Evolutionary conservation across 257 asterid species (phyloP).

Genomic region (Jacaranda copaia): DNA sequence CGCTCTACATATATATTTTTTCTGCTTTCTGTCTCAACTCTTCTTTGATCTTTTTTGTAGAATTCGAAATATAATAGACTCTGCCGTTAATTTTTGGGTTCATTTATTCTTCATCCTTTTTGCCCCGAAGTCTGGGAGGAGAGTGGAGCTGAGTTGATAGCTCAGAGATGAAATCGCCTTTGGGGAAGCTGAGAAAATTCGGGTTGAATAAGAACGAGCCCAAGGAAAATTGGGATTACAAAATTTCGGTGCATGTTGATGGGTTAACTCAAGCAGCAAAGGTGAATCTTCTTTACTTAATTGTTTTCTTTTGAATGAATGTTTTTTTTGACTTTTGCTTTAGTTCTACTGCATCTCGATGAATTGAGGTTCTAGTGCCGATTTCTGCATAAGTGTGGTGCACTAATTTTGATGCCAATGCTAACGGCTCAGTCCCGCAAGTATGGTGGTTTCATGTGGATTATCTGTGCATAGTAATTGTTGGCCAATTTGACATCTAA

Average conservation of each 20-base stretch:
- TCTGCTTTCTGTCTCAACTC: not conserved
- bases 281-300: conserved; percentile 45
- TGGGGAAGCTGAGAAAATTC: conserved; percentile 52
- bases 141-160: conserved; percentile 34
- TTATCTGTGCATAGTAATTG: conserved; percentile 5
- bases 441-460: conserved; percentile 13
- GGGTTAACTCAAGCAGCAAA: conserved; percentile 64
- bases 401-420: conserved; percentile 37
- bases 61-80: conserved; percentile 31
- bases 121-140: conserved; percentile 16
- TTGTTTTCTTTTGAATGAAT: not conserved
- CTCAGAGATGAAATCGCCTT: conserved; percentile 59
- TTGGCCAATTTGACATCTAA: conserved; percentile 20
- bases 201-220: conserved; percentile 52
- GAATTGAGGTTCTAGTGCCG: conserved; percentile 18
- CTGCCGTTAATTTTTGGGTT: conserved; percentile 19
- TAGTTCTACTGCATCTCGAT: conserved; percentile 33
- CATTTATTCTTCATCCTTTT: not conserved
- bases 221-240: conserved; percentile 60
- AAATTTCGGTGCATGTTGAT: conserved; percentile 48
- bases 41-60: not conserved
- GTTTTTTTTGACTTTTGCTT: conserved; percentile 30
- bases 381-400: conserved; percentile 25
- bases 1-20: conserved; percentile 10
- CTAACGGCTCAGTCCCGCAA: conserved; percentile 29